Evolutionary conservation across 768 basidiomycete genomes (phyloP).

Genomic region (Plicaturopsis crispa): DNA sequence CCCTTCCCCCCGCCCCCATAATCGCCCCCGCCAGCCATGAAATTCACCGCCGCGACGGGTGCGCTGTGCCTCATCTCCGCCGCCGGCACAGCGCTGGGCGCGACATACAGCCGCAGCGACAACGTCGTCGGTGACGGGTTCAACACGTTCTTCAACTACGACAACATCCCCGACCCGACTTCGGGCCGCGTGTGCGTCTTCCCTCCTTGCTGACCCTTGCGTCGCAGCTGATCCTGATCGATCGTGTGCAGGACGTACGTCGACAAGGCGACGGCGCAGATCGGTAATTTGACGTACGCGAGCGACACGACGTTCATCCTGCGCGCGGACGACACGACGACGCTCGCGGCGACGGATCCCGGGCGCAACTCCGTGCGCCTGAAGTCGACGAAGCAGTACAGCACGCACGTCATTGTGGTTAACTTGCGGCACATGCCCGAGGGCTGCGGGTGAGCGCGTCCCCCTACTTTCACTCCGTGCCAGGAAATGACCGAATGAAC

Average conservation of each 20-base stretch:
- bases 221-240: background rate
- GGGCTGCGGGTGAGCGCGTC: slow-evolving; percentile 46
- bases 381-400: slow-evolving; percentile 42
- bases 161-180: slow-evolving; percentile 52
- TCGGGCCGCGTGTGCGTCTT: slow-evolving; percentile 55
- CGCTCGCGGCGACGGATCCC: slow-evolving; percentile 36
- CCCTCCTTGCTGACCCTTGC: background rate
- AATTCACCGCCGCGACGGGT: no score
- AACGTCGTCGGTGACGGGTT: slow-evolving; percentile 40
- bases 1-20: no score
- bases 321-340: slow-evolving; percentile 45
- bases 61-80: no score
- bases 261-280: slow-evolving; percentile 36
- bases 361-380: slow-evolving; percentile 57
- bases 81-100: slow-evolving; percentile 29
- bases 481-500: slow-evolving; percentile 2
- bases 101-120: slow-evolving; percentile 37
- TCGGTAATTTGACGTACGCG: slow-evolving; percentile 50
- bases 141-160: slow-evolving; percentile 38
- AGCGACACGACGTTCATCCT: slow-evolving; percentile 45
- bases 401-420: slow-evolving; percentile 49
- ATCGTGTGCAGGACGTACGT: slow-evolving; percentile 32
- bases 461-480: slow-evolving; percentile 3
- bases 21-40: no score
- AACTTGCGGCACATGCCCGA: slow-evolving; percentile 55